These are phyloP conservation scores for Rhizomucor pusillus DNA, from an alignment of 371 early-diverging fungal species.

Conservation along the genomic window DNA sequence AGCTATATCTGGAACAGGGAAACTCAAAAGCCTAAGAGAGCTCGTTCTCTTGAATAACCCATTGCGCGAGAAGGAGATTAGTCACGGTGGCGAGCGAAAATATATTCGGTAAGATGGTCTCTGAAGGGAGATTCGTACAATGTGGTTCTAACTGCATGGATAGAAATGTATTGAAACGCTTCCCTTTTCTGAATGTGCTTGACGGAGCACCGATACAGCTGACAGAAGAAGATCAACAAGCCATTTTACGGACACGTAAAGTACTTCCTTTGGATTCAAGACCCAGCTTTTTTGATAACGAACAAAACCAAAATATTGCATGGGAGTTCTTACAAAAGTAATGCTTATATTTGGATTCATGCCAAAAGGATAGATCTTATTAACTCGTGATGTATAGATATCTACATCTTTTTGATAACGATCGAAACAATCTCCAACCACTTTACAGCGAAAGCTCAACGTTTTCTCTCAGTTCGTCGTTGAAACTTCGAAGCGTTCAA, in stretches of 20 bases:
- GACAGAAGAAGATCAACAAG: conserved; percentile 21
- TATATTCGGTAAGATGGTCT: conserved; percentile 21
- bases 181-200: conserved; percentile 51
- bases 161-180: conserved; percentile 41
- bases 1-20: conserved; percentile 49
- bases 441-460: conserved; percentile 28
- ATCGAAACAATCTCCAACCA: conserved; percentile 16
- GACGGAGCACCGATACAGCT: conserved; percentile 37
- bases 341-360: not conserved
- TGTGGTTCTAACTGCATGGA: not conserved
- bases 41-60: conserved; percentile 55
- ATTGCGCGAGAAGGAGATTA: conserved; percentile 41
- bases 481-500: conserved; percentile 22
- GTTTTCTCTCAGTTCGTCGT: conserved; percentile 28
- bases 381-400: conserved; percentile 4
- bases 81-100: conserved; percentile 42
- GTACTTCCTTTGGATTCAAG: conserved; percentile 29
- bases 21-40: conserved; percentile 47
- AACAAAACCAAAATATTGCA: conserved; percentile 23
- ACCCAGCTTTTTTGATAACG: conserved; percentile 33
- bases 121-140: not conserved
- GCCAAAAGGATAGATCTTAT: not conserved
- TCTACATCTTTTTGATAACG: conserved; percentile 27
- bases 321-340: conserved; percentile 28
- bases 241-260: conserved; percentile 27